Conservation (phyloP, 2,329 filamentous ascomycete species). For the Paraphoma sp. region DNA sequence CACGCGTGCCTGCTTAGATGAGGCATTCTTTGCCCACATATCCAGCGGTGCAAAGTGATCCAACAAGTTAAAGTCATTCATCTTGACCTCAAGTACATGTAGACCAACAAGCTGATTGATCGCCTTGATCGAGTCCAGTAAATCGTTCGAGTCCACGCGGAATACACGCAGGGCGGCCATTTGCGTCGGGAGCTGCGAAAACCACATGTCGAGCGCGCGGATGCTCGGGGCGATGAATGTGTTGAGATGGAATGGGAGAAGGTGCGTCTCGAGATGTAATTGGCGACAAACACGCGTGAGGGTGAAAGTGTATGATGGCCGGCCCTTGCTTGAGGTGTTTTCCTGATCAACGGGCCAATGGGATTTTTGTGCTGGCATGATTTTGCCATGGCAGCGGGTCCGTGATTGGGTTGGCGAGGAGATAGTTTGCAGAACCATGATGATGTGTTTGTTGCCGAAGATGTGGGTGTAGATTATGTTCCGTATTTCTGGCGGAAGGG, state of each 20-base stretch:
- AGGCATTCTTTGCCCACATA: too few relatives aligned
- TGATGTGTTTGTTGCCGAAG: not conserved
- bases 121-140: too few relatives aligned
- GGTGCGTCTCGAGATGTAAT: not conserved
- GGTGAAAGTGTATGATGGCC: not conserved
- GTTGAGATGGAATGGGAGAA: not conserved
- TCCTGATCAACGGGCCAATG: not conserved
- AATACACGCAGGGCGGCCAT: too few relatives aligned
- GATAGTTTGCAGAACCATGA: not conserved
- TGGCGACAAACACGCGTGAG: not conserved
- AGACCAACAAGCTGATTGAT: too few relatives aligned
- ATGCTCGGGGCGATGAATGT: not conserved
- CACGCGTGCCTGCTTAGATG: too few relatives aligned
- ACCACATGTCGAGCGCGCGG: not conserved
- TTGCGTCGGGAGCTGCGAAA: too few relatives aligned
- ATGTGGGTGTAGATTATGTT: not conserved
- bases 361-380: not conserved
- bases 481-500: not conserved
- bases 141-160: too few relatives aligned
- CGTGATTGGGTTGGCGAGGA: not conserved
- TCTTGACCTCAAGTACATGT: too few relatives aligned
- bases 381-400: not conserved
- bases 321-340: not conserved
- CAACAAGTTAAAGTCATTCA: too few relatives aligned
- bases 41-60: too few relatives aligned